Evolutionary conservation across 345 rosid species (phyloP), one percentile per base, ranked within the genome.

Genomic region (Eucalyptus regnans): DNA sequence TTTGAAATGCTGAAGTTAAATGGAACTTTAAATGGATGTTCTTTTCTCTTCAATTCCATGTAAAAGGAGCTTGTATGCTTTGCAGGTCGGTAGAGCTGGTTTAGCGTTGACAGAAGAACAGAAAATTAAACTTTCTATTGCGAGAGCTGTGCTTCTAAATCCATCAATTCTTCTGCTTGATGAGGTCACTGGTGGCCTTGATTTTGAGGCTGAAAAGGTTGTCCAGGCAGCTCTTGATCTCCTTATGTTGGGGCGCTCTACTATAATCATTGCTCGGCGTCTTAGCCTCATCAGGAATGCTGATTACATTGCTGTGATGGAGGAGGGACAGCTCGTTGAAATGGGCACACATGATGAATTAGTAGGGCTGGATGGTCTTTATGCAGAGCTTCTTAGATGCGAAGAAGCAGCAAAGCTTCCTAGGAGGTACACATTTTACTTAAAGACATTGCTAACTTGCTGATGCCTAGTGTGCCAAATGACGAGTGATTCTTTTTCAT

Each of bases 391-490:
- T 92, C 96, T 97, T 33, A 96, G 95, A 92, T 96, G 98, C 91
- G 99, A 97, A 93, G 99, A 97, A 93, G 99, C 99, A 49, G 93
- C 99, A 43, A 97, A 97, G 94, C 99, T 97, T 89, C 99, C 98
- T 41, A 96, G 95, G 95, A 95, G 99, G 99, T 97, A 96, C n/a
- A 10, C 23, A 50, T 79, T 44, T 89, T 54, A n/a, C 56, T 16
- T 86, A 49, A 27, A 52, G 29, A 58, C 43, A 37, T 37, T 76
- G 27, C 27, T 76, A 37, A 41, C 83, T 37, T 76, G 14, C 83
- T 37, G 83, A 41, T 18, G 83, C 14, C 83, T 76, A 41, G 48
- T 76, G 25, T 41, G 48, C 48, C 37, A 86, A 50, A 31, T 86
- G 60, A 52, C 33, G 25, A 14, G 60, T n/a, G 87, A 37, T 50